phyloP scores from a whole-genome alignment of 192 early-diverging fungal genomes.

The Chytriomyces confervae region DNA sequence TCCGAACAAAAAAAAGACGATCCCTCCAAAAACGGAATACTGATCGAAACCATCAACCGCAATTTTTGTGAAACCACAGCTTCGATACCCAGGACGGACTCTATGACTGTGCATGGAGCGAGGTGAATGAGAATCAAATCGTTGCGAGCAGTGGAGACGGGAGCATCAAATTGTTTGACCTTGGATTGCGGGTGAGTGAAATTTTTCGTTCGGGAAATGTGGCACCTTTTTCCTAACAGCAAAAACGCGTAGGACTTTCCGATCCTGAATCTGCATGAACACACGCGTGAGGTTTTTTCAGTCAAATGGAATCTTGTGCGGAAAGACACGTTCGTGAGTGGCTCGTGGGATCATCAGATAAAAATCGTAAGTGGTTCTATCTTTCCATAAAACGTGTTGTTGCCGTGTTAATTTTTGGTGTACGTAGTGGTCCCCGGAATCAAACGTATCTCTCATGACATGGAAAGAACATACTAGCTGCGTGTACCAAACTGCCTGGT shows the following conservation, averaged over 20 bases:
- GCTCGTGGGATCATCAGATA: slow-evolving; percentile 94
- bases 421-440: slow-evolving; percentile 83
- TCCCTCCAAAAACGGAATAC: too few species aligned
- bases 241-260: slow-evolving; percentile 73
- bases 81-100: slow-evolving; percentile 98
- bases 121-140: slow-evolving; percentile 93
- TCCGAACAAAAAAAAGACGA: slow-evolving; percentile 2
- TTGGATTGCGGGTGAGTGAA: slow-evolving; percentile 74
- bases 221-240: not conserved
- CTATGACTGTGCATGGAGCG: slow-evolving; percentile 95
- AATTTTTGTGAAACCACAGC: slow-evolving; percentile 44
- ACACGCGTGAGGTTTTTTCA: slow-evolving; percentile 90
- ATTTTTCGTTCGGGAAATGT: not conserved
- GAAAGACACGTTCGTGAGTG: slow-evolving; percentile 88
- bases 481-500: slow-evolving; percentile 90
- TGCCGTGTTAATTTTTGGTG: not conserved
- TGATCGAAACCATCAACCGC: not conserved
- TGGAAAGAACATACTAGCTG: slow-evolving; percentile 91
- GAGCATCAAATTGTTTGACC: slow-evolving; percentile 93
- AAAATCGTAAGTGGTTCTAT: slow-evolving; percentile 72
- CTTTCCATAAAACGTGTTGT: not conserved
- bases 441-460: slow-evolving; percentile 76
- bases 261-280: slow-evolving; percentile 90
- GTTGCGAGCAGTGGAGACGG: slow-evolving; percentile 93
- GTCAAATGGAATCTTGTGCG: slow-evolving; percentile 93